These are phyloP conservation scores for Plasmodium sp. DNA, from an alignment of 169 alveolate species.

Conservation along the genomic window DNA sequence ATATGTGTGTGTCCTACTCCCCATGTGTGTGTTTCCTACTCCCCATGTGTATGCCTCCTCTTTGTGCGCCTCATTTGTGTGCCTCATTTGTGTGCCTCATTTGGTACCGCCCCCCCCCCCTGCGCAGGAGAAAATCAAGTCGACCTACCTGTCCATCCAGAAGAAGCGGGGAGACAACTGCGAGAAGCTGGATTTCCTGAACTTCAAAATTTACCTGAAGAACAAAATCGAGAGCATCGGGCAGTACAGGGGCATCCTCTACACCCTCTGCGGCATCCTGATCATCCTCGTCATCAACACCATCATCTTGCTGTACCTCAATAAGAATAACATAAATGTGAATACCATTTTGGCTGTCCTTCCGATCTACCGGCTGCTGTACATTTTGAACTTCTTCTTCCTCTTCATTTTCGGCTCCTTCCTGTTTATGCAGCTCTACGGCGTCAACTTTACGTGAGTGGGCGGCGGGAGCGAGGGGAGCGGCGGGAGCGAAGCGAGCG, in stretches of 20 bases:
- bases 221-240: slow-evolving; percentile 46
- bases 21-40: not conserved
- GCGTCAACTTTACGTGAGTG: slow-evolving; percentile 62
- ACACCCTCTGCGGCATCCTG: slow-evolving; percentile 21
- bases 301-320: slow-evolving; percentile 18
- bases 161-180: slow-evolving; percentile 45
- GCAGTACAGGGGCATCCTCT: slow-evolving; percentile 18
- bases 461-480: too few species aligned
- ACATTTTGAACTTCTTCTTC: slow-evolving; percentile 54
- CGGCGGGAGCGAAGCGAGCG: too few species aligned
- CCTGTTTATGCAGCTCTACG: slow-evolving; percentile 48
- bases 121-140: slow-evolving; percentile 38
- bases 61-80: too few species aligned
- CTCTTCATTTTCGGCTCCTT: slow-evolving; percentile 53
- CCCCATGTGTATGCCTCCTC: not conserved
- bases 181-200: slow-evolving; percentile 39
- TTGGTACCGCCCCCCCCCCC: not conserved
- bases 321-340: slow-evolving; percentile 38
- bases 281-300: slow-evolving; percentile 35
- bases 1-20: not conserved
- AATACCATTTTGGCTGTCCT: slow-evolving; percentile 20
- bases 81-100: too few species aligned
- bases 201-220: slow-evolving; percentile 50
- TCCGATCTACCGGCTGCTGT: slow-evolving; percentile 35
- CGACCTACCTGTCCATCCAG: slow-evolving; percentile 42